These are phyloP conservation scores for Kwoniella sp. DNA, from an alignment of 768 basidiomycete genomes.

Conservation along the genomic window DNA sequence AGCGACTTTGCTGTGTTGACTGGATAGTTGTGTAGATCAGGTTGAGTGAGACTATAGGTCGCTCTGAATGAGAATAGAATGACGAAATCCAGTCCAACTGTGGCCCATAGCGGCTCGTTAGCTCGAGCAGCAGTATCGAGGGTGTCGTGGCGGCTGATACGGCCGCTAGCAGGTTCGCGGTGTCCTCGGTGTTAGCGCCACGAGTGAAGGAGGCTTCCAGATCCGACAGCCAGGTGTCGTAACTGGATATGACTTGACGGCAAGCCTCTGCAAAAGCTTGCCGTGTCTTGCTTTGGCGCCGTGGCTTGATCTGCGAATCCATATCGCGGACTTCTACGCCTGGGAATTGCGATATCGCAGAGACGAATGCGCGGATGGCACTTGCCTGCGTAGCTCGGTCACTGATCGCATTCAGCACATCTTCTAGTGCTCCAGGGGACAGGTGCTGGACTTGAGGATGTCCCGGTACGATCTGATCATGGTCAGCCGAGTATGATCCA, in stretches of 20 bases:
- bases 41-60: conserved; percentile 21
- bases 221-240: conserved; percentile 25
- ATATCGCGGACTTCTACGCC: neutral
- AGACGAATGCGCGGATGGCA: conserved; percentile 12
- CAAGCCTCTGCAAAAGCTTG: conserved; percentile 38
- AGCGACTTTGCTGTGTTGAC: neutral
- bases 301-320: neutral
- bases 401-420: conserved; percentile 9
- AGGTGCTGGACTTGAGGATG: conserved; percentile 24
- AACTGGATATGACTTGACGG: conserved; percentile 5
- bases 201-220: conserved; percentile 18
- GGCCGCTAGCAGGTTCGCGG: neutral
- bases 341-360: neutral
- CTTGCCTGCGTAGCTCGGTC: conserved; percentile 8
- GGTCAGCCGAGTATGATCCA: neutral
- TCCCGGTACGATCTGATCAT: conserved; percentile 11
- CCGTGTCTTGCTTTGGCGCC: conserved; percentile 11
- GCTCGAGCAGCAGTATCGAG: conserved; percentile 14
- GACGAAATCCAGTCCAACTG: conserved; percentile 13
- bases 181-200: neutral
- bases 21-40: conserved; percentile 15
- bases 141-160: conserved; percentile 9
- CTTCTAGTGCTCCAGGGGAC: conserved; percentile 8
- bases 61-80: conserved; percentile 9
- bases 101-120: conserved; percentile 10